These are phyloP conservation scores for Saprolegnia diclina DNA, from an alignment of 352 stramenopile genomes.

Conservation along the genomic window DNA sequence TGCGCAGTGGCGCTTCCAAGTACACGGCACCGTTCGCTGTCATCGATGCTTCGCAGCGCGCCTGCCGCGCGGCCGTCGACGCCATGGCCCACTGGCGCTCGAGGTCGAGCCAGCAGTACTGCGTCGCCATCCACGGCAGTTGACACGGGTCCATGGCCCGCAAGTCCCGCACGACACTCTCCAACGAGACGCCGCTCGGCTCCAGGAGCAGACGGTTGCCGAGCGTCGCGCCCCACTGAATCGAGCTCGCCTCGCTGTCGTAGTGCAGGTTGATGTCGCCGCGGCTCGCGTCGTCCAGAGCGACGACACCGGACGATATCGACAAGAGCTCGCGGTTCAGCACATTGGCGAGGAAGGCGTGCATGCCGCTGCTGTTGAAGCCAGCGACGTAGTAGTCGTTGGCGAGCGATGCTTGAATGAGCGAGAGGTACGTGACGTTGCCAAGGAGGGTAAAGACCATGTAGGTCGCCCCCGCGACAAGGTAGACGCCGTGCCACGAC, in stretches of 20 bases:
- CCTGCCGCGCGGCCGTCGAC: neutral
- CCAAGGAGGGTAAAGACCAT: neutral
- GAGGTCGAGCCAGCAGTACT: conserved; percentile 25
- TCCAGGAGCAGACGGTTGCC: neutral
- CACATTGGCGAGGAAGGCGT: neutral
- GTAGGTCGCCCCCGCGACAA: neutral
- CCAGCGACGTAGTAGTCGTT: conserved; percentile 8
- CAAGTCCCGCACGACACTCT: neutral
- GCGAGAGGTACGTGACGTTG: neutral
- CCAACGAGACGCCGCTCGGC: neutral
- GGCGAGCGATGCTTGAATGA: neutral
- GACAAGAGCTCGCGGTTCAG: neutral
- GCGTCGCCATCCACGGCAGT: conserved; percentile 5
- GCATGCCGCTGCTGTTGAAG: conserved; percentile 19
- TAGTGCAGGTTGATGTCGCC: conserved; percentile 5
- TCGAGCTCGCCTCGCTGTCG: neutral
- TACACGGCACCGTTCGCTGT: conserved; percentile 18
- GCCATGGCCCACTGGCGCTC: conserved; percentile 1
- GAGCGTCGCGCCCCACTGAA: neutral
- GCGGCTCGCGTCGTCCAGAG: neutral
- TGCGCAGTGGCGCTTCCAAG: conserved; percentile 18
- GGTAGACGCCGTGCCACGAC: neutral
- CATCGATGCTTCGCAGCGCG: neutral
- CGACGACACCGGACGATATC: neutral
- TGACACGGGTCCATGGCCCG: neutral